Conservation (phyloP, 176 grass and related monocot species). For the Triticum urartu region DNA sequence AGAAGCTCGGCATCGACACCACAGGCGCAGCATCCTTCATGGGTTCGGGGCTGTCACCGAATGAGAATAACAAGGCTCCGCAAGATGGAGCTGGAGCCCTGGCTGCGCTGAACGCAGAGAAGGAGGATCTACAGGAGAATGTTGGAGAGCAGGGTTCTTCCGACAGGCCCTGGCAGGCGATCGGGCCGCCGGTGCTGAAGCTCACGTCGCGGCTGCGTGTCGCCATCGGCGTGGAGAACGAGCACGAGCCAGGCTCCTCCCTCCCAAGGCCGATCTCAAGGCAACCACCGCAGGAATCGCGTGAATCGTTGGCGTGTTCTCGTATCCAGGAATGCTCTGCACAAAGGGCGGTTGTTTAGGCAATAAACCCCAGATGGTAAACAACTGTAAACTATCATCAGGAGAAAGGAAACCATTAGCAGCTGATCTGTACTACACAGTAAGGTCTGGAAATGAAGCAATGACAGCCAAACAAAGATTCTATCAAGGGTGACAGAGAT, state of each 20-base stretch:
- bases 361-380: constrained; percentile 17
- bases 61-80: constrained; percentile 49
- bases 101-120: constrained; percentile 36
- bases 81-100: constrained; percentile 26
- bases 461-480: constrained; percentile 41
- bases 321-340: constrained; percentile 88
- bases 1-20: constrained; percentile 68
- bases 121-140: constrained; percentile 65
- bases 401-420: constrained; percentile 16
- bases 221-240: constrained; percentile 47
- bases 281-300: constrained; percentile 36
- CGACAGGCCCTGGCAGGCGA: constrained; percentile 31
- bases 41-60: neutral
- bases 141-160: constrained; percentile 50
- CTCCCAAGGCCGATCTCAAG: constrained; percentile 21
- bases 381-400: neutral
- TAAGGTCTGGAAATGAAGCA: constrained; percentile 20
- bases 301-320: constrained; percentile 50
- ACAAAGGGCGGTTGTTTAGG: constrained; percentile 1
- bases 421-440: constrained; percentile 10
- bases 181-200: constrained; percentile 47
- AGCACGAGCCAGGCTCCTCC: constrained; percentile 51
- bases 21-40: constrained; percentile 5
- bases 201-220: constrained; percentile 68
- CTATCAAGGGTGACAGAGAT: constrained; percentile 22